Base-by-base conservation (phyloP, 805 yeast genomes). In the Sporopachydermia quercuum region DNA sequence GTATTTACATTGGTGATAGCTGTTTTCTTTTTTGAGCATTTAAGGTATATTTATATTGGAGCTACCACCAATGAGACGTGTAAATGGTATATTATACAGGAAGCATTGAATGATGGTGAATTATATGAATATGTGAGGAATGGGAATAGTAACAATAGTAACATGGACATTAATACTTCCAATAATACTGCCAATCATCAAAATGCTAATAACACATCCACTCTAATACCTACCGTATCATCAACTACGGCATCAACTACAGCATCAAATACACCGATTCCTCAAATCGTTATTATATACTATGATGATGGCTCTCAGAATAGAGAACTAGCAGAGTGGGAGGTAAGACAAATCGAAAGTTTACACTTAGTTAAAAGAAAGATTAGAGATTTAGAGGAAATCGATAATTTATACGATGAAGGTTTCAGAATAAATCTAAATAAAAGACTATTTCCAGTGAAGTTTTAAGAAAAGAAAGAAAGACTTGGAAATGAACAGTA, bases 1-100 rank as follows among this genome's bases (percentile, higher is more conserved):
- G 40, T 65, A 13, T 63, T 75, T 42, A 56, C 63, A 2, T 42
- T 68, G 1, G 55, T 75, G n/a, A 58, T 68, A 16, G 43, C 56
- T 8, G 62, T 68, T 38, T 74, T 74, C 46, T 42, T 63, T 2
- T 51, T 47, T 18, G 53, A 64, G 42, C 82, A 77, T 46, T 34
- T 74, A 17, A 51, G 64, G 19, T 65, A 71, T 45, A 58, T 80
- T 2, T 67, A 65, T 45, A 63, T 70, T 35, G 94, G 94, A 0
- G 76, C 76, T 53, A 80, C 91, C 8, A 78, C 87, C 3, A 79
- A 78, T 49, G 94, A 82, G 55, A 60, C 70, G 14, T 74, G 65
- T 39, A 82, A 82, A 51, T 82, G 93, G 93, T 70, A 61, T 15
- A 73, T 66, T 3, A 63, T 82, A 11, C 75, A 75, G 40, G 67